Percentiles rank a stretch among this genome's conserved stretches.
Conservation (phyloP, 768 basidiomycete genomes). For the Naematelia aurantialba region DNA sequence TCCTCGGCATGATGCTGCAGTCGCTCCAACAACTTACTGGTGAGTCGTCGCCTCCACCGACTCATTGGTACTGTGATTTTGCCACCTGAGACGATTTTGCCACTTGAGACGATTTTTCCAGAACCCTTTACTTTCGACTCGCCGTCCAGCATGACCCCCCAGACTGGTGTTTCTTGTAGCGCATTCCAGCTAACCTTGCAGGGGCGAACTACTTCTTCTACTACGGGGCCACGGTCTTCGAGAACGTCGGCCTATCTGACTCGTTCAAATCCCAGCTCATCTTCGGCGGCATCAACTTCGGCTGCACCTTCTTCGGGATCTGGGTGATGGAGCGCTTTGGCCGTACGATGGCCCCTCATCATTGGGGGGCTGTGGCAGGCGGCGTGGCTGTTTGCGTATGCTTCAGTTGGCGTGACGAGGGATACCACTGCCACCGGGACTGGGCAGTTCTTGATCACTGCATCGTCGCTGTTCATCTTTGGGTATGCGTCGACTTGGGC, state of each 20-base stretch:
- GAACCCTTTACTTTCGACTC: no score
- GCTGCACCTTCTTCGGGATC: conserved; percentile 67
- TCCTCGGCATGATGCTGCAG: conserved; percentile 61
- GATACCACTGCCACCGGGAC: conserved; percentile 55
- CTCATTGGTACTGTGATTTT: no score
- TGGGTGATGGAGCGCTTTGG: conserved; percentile 73
- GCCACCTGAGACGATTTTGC: no score
- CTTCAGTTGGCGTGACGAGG: conserved; percentile 65
- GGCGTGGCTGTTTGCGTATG: conserved; percentile 68
- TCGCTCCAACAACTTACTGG: conserved; percentile 64
- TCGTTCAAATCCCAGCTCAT: conserved; percentile 72
- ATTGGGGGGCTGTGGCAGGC: conserved; percentile 69
- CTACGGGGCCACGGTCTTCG: conserved; percentile 61
- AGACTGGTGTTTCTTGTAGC: no score
- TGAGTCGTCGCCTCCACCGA: no score
- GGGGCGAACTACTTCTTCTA: conserved; percentile 9
- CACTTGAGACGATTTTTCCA: no score
- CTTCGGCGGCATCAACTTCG: conserved; percentile 68
- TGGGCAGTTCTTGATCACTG: conserved; percentile 64
- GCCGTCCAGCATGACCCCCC: neutral
- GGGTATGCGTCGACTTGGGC: conserved; percentile 63
- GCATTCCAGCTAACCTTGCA: neutral
- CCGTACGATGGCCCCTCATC: conserved; percentile 63
- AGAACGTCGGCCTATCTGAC: conserved; percentile 64
- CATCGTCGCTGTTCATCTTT: conserved; percentile 67